Percentiles rank a stretch among this genome's conserved stretches.
Evolutionary conservation across 2,329 filamentous ascomycete genomes (phyloP).

Genomic region (Ophiostoma perfectum): DNA sequence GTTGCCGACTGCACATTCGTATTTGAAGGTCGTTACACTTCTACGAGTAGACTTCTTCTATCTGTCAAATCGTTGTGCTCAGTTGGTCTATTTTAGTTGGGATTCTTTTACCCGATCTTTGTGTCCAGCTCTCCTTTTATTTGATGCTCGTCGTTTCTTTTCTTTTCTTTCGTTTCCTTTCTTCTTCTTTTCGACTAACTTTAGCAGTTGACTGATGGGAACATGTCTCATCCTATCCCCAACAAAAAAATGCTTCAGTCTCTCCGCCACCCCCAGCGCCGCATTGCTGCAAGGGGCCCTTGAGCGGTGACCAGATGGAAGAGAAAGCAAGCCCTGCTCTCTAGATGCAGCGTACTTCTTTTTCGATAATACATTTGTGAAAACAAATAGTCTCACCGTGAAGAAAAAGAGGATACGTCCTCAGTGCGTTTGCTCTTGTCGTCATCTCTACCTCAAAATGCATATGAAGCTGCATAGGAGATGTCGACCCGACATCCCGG

Average conservation of each 20-base stretch:
- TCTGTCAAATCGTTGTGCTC: not conserved
- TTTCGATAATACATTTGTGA: not conserved
- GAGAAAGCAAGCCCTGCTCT: conserved; percentile 1
- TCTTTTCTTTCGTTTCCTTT: not conserved
- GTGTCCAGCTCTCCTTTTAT: not conserved
- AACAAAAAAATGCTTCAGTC: not conserved
- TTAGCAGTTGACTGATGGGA: not conserved
- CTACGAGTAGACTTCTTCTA: not conserved
- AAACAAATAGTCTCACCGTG: not conserved
- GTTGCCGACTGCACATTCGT: not conserved
- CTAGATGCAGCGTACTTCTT: conserved; percentile 7
- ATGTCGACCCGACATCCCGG: not conserved
- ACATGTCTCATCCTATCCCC: conserved; percentile 1
- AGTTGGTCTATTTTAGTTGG: not conserved
- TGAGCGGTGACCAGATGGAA: not conserved
- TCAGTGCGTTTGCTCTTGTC: not conserved
- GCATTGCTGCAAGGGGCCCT: not conserved
- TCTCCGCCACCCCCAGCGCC: not conserved
- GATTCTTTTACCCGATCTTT: not conserved
- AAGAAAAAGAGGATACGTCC: not conserved
- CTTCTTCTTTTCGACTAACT: not conserved
- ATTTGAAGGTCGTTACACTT: not conserved
- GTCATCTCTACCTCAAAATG: too few relatives aligned
- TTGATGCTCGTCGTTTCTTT: not conserved
- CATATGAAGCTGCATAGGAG: too few relatives aligned